Percentiles rank a stretch among this genome's conserved stretches.
Evolutionary conservation across 169 alveolate species (phyloP).

Genomic region (Plasmodium knowlesi): DNA sequence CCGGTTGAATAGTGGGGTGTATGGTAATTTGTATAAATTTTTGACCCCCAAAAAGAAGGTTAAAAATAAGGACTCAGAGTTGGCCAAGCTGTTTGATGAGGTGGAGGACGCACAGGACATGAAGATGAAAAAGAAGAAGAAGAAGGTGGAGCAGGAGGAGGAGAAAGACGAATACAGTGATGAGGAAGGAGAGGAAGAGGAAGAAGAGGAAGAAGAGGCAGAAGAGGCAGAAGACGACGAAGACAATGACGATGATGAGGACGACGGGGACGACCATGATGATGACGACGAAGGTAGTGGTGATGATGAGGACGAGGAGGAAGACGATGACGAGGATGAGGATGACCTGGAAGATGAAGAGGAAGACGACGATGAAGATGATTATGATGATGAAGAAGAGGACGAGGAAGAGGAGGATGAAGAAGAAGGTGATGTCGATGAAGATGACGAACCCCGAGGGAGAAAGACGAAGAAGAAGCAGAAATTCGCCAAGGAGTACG

Average conservation of each 20-base stretch:
- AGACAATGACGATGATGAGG: background rate
- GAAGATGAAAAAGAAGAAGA: conserved; percentile 9
- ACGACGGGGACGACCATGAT: background rate
- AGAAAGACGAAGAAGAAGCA: conserved; percentile 13
- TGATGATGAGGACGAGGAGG: background rate
- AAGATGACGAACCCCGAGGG: background rate
- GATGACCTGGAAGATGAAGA: background rate
- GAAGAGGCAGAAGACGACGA: background rate
- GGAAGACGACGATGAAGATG: background rate
- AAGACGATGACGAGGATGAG: background rate
- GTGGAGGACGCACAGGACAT: conserved; percentile 5
- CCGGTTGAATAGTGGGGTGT: conserved; percentile 91
- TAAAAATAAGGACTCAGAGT: conserved; percentile 63
- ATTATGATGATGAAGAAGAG: background rate
- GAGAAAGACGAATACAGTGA: background rate
- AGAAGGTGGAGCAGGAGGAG: background rate
- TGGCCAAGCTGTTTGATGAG: conserved; percentile 22
- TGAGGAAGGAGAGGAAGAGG: background rate
- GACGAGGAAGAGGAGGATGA: background rate
- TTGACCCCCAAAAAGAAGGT: conserved; percentile 53
- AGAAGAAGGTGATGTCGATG: background rate
- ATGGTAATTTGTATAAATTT: conserved; percentile 50
- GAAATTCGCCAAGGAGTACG: conserved; percentile 26
- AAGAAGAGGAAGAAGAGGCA: background rate
- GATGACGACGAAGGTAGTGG: background rate